These are phyloP conservation scores for Limnomonas spitsbergensis DNA, from an alignment of 139 green algal species.

Conservation along the genomic window DNA sequence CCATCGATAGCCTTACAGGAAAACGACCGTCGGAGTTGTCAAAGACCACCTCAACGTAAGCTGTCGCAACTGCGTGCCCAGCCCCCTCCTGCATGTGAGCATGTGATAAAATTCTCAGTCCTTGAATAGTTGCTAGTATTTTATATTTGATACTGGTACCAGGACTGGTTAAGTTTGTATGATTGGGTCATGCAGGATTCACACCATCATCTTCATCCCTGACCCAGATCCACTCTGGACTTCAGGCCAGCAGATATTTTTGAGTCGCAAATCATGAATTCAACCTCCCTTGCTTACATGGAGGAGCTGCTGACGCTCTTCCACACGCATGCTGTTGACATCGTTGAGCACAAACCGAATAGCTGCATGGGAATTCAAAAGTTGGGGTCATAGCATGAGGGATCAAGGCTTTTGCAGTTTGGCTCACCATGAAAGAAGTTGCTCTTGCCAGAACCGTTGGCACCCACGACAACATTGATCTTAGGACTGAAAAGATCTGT, in stretches of 20 bases:
- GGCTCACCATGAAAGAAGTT: conserved; percentile 96
- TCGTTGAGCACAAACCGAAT: conserved; percentile 98
- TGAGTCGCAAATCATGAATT: too few relatives aligned
- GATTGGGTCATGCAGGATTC: too few relatives aligned
- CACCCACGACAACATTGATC: conserved; percentile 92
- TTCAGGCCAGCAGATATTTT: too few relatives aligned
- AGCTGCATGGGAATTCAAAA: conserved; percentile 55
- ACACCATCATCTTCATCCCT: too few relatives aligned
- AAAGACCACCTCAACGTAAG: conserved; percentile 97
- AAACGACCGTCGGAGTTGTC: conserved; percentile 94
- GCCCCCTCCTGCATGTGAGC: conserved; percentile 82
- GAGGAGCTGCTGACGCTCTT: conserved; percentile 89
- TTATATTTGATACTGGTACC: too few relatives aligned
- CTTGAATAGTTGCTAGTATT: too few relatives aligned
- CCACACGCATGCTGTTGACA: conserved; percentile 56
- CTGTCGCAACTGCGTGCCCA: conserved; percentile 77
- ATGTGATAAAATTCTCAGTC: neutral
- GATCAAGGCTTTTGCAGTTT: neutral
- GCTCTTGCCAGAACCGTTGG: conserved; percentile 97
- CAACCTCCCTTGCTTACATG: conserved; percentile 70
- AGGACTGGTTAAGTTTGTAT: too few relatives aligned
- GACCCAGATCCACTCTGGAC: too few relatives aligned
- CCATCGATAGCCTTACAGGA: conserved; percentile 81
- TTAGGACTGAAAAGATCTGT: conserved; percentile 82
- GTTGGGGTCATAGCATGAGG: too few relatives aligned